Conservation (phyloP, 306 rosid species). For the Trifolium dubium region DNA sequence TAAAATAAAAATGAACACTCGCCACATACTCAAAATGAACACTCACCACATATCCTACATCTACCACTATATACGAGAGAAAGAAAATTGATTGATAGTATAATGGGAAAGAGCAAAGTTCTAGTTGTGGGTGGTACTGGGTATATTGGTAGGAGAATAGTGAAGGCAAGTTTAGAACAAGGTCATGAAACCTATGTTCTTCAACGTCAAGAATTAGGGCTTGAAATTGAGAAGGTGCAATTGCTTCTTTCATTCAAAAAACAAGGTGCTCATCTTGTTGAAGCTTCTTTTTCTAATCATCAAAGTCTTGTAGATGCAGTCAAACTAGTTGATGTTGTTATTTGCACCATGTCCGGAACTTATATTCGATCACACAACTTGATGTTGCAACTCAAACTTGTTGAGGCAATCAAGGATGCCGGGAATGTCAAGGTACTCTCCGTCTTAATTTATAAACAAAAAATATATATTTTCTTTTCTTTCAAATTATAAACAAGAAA, state of each 20-base stretch:
- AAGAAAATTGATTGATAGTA: neutral
- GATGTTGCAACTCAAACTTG: slow-evolving; percentile 79
- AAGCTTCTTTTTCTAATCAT: slow-evolving; percentile 70
- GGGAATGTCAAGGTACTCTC: slow-evolving; percentile 74
- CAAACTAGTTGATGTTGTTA: slow-evolving; percentile 73
- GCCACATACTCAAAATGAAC: no score
- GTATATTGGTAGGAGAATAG: slow-evolving; percentile 75
- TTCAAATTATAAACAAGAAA: no score
- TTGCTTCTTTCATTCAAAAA: slow-evolving; percentile 66
- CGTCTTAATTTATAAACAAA: no score
- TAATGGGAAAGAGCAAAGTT: slow-evolving; percentile 72
- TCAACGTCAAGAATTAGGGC: slow-evolving; percentile 69
- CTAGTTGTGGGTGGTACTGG: slow-evolving; percentile 88
- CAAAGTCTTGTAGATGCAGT: slow-evolving; percentile 74
- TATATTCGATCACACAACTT: slow-evolving; percentile 74
- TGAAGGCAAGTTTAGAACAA: slow-evolving; percentile 65
- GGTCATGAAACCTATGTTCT: slow-evolving; percentile 77
- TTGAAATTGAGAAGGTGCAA: slow-evolving; percentile 74
- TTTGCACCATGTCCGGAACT: slow-evolving; percentile 78
- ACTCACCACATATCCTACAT: no score
- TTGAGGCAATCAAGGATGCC: slow-evolving; percentile 74
- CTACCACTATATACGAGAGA: neutral
- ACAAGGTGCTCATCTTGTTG: slow-evolving; percentile 68
- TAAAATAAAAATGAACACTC: no score
- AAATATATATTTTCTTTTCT: no score